These are phyloP conservation scores for Fusarium foetens DNA, from an alignment of 2,329 filamentous ascomycete species.

Conservation along the genomic window DNA sequence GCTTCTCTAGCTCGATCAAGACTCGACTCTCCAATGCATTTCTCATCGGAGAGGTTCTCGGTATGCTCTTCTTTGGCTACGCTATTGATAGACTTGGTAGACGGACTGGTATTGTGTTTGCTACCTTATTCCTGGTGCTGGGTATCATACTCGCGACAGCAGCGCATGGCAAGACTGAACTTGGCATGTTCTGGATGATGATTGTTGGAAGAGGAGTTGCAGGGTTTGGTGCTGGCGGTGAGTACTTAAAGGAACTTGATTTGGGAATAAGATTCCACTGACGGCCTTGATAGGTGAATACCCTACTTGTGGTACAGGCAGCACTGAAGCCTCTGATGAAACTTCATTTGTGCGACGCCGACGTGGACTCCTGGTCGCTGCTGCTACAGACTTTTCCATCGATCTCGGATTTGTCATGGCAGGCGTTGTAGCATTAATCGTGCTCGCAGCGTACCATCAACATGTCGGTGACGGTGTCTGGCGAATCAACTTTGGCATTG, in stretches of 20 bases:
- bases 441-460: not conserved
- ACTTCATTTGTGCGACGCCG: not conserved
- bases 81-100: not conserved
- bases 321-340: not conserved
- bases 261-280: rapidly evolving
- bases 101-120: not conserved
- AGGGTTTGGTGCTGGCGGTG: not conserved
- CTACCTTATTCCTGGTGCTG: not conserved
- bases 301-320: not conserved
- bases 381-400: not conserved
- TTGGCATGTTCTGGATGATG: slow-evolving; percentile 6
- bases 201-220: not conserved
- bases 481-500: not conserved
- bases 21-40: slow-evolving; percentile 2
- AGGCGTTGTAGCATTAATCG: not conserved
- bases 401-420: not conserved
- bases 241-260: not conserved
- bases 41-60: not conserved
- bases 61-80: not conserved
- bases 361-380: not conserved
- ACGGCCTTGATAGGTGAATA: not conserved
- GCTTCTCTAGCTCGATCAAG: not conserved
- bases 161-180: not conserved
- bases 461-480: not conserved
- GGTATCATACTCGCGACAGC: not conserved